Base-by-base conservation (phyloP, 2,329 filamentous ascomycete species). In the Cryphonectria naterciae region DNA sequence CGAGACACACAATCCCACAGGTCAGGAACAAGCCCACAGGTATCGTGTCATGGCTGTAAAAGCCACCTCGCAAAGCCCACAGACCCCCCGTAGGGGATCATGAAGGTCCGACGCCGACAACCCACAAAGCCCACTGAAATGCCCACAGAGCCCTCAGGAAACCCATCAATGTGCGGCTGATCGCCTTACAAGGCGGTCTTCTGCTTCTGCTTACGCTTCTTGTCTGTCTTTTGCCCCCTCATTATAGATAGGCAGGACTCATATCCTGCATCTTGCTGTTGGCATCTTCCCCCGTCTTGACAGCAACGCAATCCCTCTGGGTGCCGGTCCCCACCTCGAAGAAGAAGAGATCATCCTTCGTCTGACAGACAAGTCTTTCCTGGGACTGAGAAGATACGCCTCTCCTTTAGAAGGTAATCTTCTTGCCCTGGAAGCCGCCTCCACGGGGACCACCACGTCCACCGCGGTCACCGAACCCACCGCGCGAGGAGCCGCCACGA, bases 371-470 rank as follows among this genome's bases (percentile, higher is more conserved):
- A 22, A 19, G 17, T 5, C 19, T 37, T n/a, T 54, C 58, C 6
- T 69, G 37, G 28, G 6, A 52, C 49, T 54, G 41, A 43, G 58
- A 62, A 52, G 46, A 32, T 46, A 62, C 68, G 46, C 65, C 49
- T 56, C 67, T 73, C 70, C 46, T 68, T 84, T 83, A 85, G 80
- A 93, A 93, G 75, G 89, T 92, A 80, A 89, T 90, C 90, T 95
- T 96, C 85, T 89, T 92, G 82, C 93, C 94, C 82, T 89, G 85
- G 85, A 92, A 93, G 79, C 91, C 87, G 72, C 88, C 86, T 37
- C 79, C 78, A 68, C 78, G 77, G 43, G 86, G 84, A 70, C 83
- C 80, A 74, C 81, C 83, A 72, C 65, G 65, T 15, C 65, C 65
- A 41, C 65, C 65, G 54, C 65, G 65, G 52, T 67, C 65, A 39